Conservation (phyloP, 345 rosid species). For the Excoecaria cochinchinensis region DNA sequence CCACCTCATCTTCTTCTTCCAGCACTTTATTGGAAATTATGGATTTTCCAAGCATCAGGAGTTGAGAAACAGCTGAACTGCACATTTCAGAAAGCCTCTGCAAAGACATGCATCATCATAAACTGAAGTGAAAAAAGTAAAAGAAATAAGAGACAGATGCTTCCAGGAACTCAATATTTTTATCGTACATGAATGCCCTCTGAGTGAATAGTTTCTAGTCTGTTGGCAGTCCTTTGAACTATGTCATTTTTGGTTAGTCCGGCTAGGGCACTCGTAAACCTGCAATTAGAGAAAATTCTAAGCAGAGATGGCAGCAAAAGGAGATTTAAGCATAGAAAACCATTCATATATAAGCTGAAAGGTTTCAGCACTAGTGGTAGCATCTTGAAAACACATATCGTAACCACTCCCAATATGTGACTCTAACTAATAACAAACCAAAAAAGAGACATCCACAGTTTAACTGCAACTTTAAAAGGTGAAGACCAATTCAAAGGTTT, state of each 20-base stretch:
- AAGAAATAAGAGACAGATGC: not conserved
- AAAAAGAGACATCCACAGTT: not conserved
- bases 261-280: slow-evolving; percentile 73
- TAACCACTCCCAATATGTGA: not conserved
- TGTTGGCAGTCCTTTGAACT: slow-evolving; percentile 76
- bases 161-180: slow-evolving; percentile 20
- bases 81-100: slow-evolving; percentile 97
- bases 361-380: not conserved
- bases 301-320: not conserved
- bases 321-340: not conserved
- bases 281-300: slow-evolving; percentile 31
- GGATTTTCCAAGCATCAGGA: slow-evolving; percentile 77
- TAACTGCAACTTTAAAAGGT: not conserved
- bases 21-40: slow-evolving; percentile 59
- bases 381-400: not conserved
- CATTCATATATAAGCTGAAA: not conserved
- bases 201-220: slow-evolving; percentile 90
- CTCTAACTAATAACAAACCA: not conserved
- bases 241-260: slow-evolving; percentile 67
- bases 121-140: not conserved
- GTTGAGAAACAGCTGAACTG: slow-evolving; percentile 79
- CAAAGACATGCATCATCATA: slow-evolving; percentile 24
- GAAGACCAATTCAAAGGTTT: not conserved
- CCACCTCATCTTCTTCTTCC: slow-evolving; percentile 70
- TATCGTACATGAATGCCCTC: slow-evolving; percentile 90